Evolutionary conservation across 257 asterid genomes (phyloP), one percentile per base, ranked within the genome.

Genomic region (Osmanthus fragrans): DNA sequence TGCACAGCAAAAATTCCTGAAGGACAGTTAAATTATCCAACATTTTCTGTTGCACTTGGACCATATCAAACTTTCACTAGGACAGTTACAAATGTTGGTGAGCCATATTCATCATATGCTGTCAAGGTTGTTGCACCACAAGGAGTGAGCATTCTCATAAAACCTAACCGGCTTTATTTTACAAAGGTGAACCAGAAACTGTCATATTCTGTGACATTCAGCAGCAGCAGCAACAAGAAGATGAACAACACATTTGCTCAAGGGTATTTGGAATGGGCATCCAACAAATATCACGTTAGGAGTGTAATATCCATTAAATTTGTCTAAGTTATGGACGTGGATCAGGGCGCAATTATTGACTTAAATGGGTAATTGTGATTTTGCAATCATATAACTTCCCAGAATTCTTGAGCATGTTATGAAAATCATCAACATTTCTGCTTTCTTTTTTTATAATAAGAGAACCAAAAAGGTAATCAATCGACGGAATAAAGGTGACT

Each of bases 1-100:
- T 85, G 89, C 84, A 25, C 79, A 21, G 10, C 58, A 45, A 71
- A 7, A 1, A 83, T 75, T 19, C 40, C 73, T 2, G 83, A 85
- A 72, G 91, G 79, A 16, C 78, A 83, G 63, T 82, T 87, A 9
- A 85, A 87, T 73, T 87, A 87, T 73, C 91, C 91, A 1, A 65
- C 91, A 5, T 76, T 87, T 63, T 71, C 86, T 0, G 73, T 79
- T 15, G 42, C 47, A 16, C 81, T 82, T 5, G 84, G 85, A 16
- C 42, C 83, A 0, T n/a, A 86, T 60, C 80, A 78, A 39, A 83
- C 81, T 5, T 81, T 51, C 71, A 74, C 82, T 6, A 85, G 90
- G 77, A 81, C 84, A 2, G 83, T 83, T 37, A 85, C 88, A 9
- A 87, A 85, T 8, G 89, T 85, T 33, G 90, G 90, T 12, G 84